phyloP scores from a whole-genome alignment of 176 grass and related monocot species.

The Triticum urartu region DNA sequence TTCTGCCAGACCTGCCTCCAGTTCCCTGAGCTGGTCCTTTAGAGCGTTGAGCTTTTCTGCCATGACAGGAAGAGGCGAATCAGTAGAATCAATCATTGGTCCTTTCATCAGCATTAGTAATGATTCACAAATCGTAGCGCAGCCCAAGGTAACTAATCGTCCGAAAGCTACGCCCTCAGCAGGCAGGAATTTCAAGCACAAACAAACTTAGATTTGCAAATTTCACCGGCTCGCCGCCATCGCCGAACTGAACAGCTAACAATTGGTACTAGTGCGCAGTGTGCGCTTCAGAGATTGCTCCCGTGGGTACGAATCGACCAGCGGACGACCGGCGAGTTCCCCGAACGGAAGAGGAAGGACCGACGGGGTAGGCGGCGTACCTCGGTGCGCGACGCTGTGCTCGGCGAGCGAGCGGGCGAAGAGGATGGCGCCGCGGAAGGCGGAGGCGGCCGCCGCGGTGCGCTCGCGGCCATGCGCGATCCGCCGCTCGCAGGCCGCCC shows the following conservation, averaged over 20 bases:
- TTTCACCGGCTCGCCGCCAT: background rate
- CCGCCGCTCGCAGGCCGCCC: constrained; percentile 25
- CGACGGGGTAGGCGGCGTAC: background rate
- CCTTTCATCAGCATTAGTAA: background rate
- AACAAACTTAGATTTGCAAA: too few species aligned
- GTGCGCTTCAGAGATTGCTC: too few species aligned
- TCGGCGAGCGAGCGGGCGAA: constrained; percentile 54
- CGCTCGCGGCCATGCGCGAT: constrained; percentile 30
- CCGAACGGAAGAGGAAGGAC: background rate
- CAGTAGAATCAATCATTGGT: background rate
- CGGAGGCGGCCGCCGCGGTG: constrained; percentile 21
- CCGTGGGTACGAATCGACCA: too few species aligned
- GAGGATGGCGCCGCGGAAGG: constrained; percentile 54
- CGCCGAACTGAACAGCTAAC: background rate
- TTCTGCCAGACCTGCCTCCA: constrained; percentile 42
- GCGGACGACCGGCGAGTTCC: background rate
- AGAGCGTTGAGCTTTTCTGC: constrained; percentile 45
- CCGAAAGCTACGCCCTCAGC: too few species aligned
- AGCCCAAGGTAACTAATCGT: background rate
- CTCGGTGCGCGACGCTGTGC: constrained; percentile 46
- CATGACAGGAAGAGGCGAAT: background rate
- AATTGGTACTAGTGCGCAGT: too few species aligned
- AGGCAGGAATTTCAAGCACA: too few species aligned
- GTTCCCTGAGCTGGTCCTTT: constrained; percentile 56
- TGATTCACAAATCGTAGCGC: background rate